phyloP scores from a whole-genome alignment of 139 green algal genomes.

The Auxenochlorella pyrenoidosa region DNA sequence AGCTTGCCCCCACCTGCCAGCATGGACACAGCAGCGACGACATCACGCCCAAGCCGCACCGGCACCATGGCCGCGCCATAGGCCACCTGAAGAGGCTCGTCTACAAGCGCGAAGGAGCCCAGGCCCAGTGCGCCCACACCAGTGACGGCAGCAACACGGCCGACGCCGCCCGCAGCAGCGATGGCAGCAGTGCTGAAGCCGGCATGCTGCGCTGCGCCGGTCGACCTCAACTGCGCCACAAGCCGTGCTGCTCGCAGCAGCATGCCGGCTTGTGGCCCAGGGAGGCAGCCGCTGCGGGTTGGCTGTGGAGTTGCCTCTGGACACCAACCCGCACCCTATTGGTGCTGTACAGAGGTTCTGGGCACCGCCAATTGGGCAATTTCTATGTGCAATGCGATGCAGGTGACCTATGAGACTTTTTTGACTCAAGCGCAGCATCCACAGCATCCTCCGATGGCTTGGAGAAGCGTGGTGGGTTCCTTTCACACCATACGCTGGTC shows the following conservation, averaged over 20 bases:
- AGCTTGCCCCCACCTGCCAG: conserved; percentile 27
- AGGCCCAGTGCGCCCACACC: not conserved
- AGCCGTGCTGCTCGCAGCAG: not conserved
- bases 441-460: not conserved
- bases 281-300: not conserved
- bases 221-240: not conserved
- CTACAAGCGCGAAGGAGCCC: conserved; percentile 11
- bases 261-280: not conserved
- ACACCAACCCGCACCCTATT: too few relatives aligned
- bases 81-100: conserved; percentile 30
- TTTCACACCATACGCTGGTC: not conserved
- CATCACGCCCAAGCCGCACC: conserved; percentile 41
- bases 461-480: not conserved
- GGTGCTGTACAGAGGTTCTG: too few relatives aligned
- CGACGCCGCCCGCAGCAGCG: not conserved
- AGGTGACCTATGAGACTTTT: too few relatives aligned
- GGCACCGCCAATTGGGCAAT: too few relatives aligned
- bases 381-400: too few relatives aligned
- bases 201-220: not conserved
- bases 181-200: not conserved
- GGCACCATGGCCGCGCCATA: conserved; percentile 32
- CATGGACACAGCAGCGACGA: conserved; percentile 24
- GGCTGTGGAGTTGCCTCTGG: too few relatives aligned
- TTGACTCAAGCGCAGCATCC: too few relatives aligned
- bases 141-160: not conserved